These are phyloP conservation scores for Beauveria australis DNA, from an alignment of 2,329 filamentous ascomycete species.

Conservation along the genomic window DNA sequence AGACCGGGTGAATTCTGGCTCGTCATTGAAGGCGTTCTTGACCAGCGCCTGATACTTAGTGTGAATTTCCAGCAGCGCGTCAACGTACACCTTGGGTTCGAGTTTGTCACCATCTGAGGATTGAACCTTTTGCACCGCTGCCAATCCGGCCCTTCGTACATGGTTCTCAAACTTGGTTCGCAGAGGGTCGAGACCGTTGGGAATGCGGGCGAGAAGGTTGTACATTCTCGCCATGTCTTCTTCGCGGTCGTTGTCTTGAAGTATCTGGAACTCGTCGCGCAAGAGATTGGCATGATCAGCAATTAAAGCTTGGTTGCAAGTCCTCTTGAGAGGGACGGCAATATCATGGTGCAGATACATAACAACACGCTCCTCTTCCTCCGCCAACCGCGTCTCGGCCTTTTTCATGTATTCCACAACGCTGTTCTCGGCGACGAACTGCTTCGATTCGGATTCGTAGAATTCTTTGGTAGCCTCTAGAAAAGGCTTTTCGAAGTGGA, in stretches of 20 bases:
- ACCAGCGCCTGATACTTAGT: slow-evolving; percentile 88
- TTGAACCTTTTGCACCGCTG: slow-evolving; percentile 85
- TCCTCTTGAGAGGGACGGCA: slow-evolving; percentile 70
- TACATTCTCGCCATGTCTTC: slow-evolving; percentile 98
- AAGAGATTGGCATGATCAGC: slow-evolving; percentile 79
- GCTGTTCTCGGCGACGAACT: slow-evolving; percentile 92
- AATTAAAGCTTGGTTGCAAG: slow-evolving; percentile 83
- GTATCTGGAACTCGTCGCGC: slow-evolving; percentile 88
- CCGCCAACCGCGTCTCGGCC: slow-evolving; percentile 77
- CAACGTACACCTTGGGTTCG: slow-evolving; percentile 94
- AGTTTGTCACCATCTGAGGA: slow-evolving; percentile 78
- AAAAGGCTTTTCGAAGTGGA: slow-evolving; percentile 89
- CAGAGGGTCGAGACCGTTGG: slow-evolving; percentile 83
- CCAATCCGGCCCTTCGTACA: slow-evolving; percentile 79
- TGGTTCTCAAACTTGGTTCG: slow-evolving; percentile 84
- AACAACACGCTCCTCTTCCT: slow-evolving; percentile 89
- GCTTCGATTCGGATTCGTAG: slow-evolving; percentile 85
- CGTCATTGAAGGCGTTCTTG: slow-evolving; percentile 84
- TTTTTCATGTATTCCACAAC: slow-evolving; percentile 99
- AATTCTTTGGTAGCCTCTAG: slow-evolving; percentile 75
- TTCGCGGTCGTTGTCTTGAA: slow-evolving; percentile 88
- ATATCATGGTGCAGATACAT: slow-evolving; percentile 92
- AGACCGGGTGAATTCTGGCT: slow-evolving; percentile 93
- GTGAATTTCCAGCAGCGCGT: slow-evolving; percentile 89
- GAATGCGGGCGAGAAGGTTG: slow-evolving; percentile 77